Conservation (phyloP, 768 basidiomycete species). For the Lentinula sp. region DNA sequence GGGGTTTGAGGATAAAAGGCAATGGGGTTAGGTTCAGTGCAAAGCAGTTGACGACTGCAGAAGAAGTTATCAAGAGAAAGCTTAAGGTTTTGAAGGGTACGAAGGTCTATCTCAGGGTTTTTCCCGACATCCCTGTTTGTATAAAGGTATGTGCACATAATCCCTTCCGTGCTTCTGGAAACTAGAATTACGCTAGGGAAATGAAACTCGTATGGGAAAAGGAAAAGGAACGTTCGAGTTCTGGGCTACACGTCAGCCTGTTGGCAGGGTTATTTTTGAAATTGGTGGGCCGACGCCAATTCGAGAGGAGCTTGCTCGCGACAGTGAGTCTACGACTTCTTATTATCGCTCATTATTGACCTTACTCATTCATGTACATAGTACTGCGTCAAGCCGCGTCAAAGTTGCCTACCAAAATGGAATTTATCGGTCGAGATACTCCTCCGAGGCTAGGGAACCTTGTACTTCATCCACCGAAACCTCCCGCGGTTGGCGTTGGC, state of each 20-base stretch:
- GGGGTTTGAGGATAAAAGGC: conserved; percentile 84
- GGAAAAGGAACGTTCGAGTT: conserved; percentile 97
- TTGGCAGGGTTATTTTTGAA: conserved; percentile 89
- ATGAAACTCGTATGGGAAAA: conserved; percentile 99
- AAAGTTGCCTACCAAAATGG: conserved; percentile 83
- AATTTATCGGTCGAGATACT: conserved; percentile 68
- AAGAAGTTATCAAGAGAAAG: conserved; percentile 85
- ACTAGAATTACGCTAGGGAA: conserved; percentile 52
- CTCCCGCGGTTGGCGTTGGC: background rate
- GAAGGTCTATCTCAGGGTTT: conserved; percentile 83
- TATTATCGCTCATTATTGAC: background rate
- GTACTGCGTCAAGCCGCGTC: conserved; percentile 84
- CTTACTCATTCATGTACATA: conserved; percentile 21
- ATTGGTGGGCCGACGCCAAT: conserved; percentile 79
- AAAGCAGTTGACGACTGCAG: conserved; percentile 82
- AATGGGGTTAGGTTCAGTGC: conserved; percentile 78
- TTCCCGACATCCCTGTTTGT: conserved; percentile 96
- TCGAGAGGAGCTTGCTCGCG: conserved; percentile 87
- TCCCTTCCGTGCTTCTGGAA: background rate
- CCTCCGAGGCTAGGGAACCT: conserved; percentile 67
- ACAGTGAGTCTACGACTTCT: conserved; percentile 47
- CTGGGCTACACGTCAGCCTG: conserved; percentile 93
- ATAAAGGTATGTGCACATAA: conserved; percentile 62
- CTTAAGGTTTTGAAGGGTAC: conserved; percentile 86
- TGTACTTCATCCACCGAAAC: background rate